Base-by-base conservation (phyloP, 441 rosid species). In the Geranium incanum region DNA sequence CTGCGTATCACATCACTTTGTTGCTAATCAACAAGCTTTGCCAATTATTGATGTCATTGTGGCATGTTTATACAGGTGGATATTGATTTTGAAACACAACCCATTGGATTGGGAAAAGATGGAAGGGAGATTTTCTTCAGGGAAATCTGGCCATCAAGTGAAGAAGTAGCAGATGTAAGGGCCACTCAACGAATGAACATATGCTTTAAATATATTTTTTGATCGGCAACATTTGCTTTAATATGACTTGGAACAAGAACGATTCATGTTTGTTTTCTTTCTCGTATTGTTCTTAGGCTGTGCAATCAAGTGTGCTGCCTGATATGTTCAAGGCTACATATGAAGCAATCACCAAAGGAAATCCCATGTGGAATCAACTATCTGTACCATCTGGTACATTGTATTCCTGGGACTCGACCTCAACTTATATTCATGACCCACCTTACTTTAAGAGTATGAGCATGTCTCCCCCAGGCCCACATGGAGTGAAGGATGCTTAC, bases 251-350 rank as follows among this genome's bases (percentile, higher is more conserved):
- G 15, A 66, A 12, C 66, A 66, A 23, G 11, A 43, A 6, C 6
- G 68, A 21, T 70, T 6, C 70, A 52, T 13, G 59, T 71, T 39
- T 7, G 28, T 72, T 66, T 39, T 38, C 64, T 1, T 70, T 66
- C 9, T 36, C 62, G 16, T 19, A 0, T 62, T 74, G 63, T 62
- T 68, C 72, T 48, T 81, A 92, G 97, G 96, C 83, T 69, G 98
- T 89, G 18, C 97, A 94, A 79, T 82, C 94, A 18, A 91, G 81
- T 73, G 94, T 94, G 68, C 83, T 94, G 41, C 94, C 97, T 4
- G 97, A 86, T 76, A 94, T 94, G 98, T 94, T 91, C 73, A 89
- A 85, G 83, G 94, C 96, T 72, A 91, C 97, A 37, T 93, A 93
- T 70, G 82, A 87, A 72, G 89, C 98, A 23, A 89, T 93, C 80